Conservation (phyloP, 2,329 filamentous ascomycete genomes). For the Neofusicoccum umdonicola region DNA sequence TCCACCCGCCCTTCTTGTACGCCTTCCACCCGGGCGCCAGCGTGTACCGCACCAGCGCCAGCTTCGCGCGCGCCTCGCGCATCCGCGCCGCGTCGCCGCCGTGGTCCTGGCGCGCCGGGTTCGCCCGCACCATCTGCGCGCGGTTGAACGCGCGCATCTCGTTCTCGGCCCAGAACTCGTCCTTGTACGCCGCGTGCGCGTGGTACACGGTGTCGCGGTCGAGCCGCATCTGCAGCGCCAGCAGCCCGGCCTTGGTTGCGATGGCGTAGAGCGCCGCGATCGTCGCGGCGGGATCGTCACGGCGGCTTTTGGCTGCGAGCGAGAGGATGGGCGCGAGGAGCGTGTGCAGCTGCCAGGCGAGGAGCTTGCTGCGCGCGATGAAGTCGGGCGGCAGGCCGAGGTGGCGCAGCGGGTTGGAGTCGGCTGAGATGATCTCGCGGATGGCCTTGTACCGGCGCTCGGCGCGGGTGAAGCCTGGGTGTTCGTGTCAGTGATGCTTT, state of each 20-base stretch:
- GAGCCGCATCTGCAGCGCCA: conserved; percentile 5
- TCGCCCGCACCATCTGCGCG: background rate
- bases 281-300: no score
- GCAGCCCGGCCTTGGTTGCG: background rate
- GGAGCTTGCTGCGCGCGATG: background rate
- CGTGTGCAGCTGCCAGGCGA: conserved; percentile 2
- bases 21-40: background rate
- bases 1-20: conserved; percentile 13
- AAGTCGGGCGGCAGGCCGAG: background rate
- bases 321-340: background rate
- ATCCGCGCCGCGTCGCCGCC: background rate
- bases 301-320: background rate
- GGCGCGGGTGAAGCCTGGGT: conserved; percentile 4
- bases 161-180: background rate
- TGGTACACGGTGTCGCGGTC: background rate
- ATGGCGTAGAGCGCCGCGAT: background rate
- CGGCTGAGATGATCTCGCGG: background rate
- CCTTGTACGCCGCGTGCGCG: background rate
- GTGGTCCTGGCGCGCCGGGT: background rate
- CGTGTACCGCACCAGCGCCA: background rate
- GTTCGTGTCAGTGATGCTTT: background rate
- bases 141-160: conserved; percentile 3
- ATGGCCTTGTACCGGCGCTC: background rate
- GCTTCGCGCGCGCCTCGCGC: background rate
- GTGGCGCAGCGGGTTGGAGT: background rate